phyloP scores from a whole-genome alignment of 495 filamentous ascomycete species.

The Neurospora sublineolata region DNA sequence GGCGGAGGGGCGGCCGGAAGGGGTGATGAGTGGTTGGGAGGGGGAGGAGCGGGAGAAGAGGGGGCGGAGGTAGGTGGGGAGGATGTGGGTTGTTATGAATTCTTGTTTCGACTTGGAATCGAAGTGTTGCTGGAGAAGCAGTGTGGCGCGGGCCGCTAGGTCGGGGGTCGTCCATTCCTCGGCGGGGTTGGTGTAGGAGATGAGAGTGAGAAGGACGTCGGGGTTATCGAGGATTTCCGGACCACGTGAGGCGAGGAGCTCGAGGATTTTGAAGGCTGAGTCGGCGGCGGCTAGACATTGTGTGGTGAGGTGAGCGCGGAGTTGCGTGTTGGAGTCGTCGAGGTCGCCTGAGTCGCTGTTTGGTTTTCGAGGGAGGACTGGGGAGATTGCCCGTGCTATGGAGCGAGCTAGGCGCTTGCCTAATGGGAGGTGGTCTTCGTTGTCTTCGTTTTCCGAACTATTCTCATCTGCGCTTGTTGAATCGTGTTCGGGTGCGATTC shows the following conservation, averaged over 20 bases:
- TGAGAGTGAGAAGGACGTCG: conserved; percentile 19
- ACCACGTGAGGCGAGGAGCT: not conserved
- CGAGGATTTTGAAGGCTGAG: conserved; percentile 4
- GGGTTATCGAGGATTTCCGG: conserved; percentile 2
- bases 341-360: not conserved
- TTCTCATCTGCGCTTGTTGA: not conserved
- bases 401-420: not conserved
- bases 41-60: conserved; percentile 55
- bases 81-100: conserved; percentile 43
- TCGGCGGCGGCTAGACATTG: conserved; percentile 3
- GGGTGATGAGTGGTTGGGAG: conserved; percentile 39
- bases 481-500: not conserved
- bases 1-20: conserved; percentile 36
- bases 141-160: conserved; percentile 19
- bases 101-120: conserved; percentile 8
- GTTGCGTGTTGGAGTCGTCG: not conserved
- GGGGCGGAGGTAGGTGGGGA: conserved; percentile 48
- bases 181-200: conserved; percentile 34
- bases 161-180: conserved; percentile 46
- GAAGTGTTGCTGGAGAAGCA: conserved; percentile 32
- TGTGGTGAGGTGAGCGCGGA: not conserved
- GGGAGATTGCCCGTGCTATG: conserved; percentile 7
- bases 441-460: not conserved
- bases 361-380: not conserved
- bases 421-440: not conserved